These are phyloP conservation scores for Phialophora tarda DNA, from an alignment of 2,329 filamentous ascomycete genomes.

Conservation along the genomic window DNA sequence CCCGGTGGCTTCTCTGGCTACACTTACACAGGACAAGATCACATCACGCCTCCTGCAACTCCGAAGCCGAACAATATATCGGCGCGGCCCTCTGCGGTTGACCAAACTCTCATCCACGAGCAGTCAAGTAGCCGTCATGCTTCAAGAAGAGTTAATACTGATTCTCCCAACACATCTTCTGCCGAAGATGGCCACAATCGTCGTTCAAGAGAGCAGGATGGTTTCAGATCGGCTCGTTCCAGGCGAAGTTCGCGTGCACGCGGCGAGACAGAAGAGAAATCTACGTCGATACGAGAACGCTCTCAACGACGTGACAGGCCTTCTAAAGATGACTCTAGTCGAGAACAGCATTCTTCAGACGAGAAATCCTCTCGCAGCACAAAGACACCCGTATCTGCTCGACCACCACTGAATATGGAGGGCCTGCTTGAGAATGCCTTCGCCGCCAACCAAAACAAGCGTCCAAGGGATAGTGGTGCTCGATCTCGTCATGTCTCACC, in stretches of 20 bases:
- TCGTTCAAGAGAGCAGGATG: conserved; percentile 21
- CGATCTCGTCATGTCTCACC: conserved; percentile 38
- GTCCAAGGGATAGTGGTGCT: conserved; percentile 10
- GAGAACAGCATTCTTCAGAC: conserved; percentile 18
- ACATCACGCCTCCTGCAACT: conserved; percentile 37
- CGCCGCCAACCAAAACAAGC: conserved; percentile 32
- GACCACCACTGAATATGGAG: conserved; percentile 34
- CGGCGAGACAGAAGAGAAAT: conserved; percentile 18
- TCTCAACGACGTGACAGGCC: conserved; percentile 22
- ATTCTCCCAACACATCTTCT: conserved; percentile 39
- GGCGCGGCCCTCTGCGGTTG: conserved; percentile 25
- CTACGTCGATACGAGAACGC: conserved; percentile 5
- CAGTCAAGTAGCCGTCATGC: conserved; percentile 14
- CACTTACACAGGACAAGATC: conserved; percentile 31
- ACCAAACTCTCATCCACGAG: conserved; percentile 12
- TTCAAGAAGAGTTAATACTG: conserved; percentile 19
- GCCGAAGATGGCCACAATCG: conserved; percentile 33
- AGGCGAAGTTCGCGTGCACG: conserved; percentile 24
- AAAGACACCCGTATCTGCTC: conserved; percentile 26
- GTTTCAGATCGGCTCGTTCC: conserved; percentile 24
- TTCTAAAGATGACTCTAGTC: conserved; percentile 19
- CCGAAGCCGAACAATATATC: conserved; percentile 26
- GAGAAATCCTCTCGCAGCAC: conserved; percentile 10
- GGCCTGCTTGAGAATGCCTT: conserved; percentile 37
- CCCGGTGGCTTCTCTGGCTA: conserved; percentile 26